phyloP scores from a whole-genome alignment of 2,329 filamentous ascomycete genomes.

The Cryphonectria radicalis region DNA sequence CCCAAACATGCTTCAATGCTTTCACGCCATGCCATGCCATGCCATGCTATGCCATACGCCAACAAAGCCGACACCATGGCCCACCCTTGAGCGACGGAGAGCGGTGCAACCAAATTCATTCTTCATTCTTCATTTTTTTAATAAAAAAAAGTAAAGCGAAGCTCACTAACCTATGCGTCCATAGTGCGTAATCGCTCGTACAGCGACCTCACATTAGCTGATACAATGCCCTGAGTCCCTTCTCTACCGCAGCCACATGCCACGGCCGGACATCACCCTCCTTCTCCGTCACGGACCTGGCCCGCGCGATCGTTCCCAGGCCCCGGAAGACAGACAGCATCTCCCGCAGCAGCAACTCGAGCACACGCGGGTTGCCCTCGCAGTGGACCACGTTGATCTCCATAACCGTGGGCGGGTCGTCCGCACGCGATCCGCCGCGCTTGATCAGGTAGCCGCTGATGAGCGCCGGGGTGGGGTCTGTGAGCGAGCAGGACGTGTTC shows the following conservation, averaged over 20 bases:
- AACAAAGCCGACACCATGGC: neutral
- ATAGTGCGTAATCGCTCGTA: neutral
- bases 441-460: constrained; percentile 71
- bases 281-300: constrained; percentile 64
- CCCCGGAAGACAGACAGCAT: constrained; percentile 71
- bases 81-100: neutral
- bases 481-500: constrained; percentile 60
- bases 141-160: neutral
- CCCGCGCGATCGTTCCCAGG: constrained; percentile 69
- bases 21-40: neutral
- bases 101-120: neutral
- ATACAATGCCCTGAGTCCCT: constrained; percentile 68
- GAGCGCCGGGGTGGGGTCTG: constrained; percentile 61
- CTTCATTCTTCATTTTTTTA: too few relatives aligned
- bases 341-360: constrained; percentile 71
- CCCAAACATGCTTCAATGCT: constrained; percentile 5
- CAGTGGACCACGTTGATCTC: constrained; percentile 67
- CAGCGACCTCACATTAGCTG: constrained; percentile 58
- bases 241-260: constrained; percentile 75
- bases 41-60: constrained; percentile 15
- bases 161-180: neutral
- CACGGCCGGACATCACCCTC: constrained; percentile 71
- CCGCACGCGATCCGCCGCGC: constrained; percentile 57
- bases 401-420: constrained; percentile 64
- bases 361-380: constrained; percentile 56